Percentiles rank a stretch among this genome's conserved stretches.
Evolutionary conservation across 2,329 filamentous ascomycete species (phyloP).

Genomic region (Arachnopeziza araneosa): DNA sequence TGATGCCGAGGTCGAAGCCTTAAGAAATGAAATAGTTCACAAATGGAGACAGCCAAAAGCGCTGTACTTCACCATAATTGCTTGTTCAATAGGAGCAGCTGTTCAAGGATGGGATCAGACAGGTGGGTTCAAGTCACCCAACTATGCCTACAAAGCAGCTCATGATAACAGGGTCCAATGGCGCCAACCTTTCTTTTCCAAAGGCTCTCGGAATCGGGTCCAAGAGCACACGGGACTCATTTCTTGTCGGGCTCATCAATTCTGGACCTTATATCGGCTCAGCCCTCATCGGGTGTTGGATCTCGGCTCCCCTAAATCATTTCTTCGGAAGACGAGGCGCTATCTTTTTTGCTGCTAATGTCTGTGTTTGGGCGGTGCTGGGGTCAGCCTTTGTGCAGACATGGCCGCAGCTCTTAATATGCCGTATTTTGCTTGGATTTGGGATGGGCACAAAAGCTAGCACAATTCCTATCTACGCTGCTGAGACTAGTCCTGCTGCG

Average conservation of each 20-base stretch:
- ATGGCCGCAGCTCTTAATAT: conserved; percentile 52
- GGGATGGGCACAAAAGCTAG: conserved; percentile 52
- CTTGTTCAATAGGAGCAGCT: conserved; percentile 1
- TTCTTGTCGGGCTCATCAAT: conserved; percentile 56
- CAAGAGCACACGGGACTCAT: conserved; percentile 40
- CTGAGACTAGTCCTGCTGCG: conserved; percentile 46
- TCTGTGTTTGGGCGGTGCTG: conserved; percentile 55
- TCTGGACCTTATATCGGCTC: conserved; percentile 38
- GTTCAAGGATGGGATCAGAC: conserved; percentile 32
- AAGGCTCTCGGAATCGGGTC: conserved; percentile 36
- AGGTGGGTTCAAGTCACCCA: not conserved
- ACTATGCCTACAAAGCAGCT: not conserved
- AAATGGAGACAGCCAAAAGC: conserved; percentile 3
- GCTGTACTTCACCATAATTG: not conserved
- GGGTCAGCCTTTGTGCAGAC: conserved; percentile 45
- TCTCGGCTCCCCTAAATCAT: conserved; percentile 57
- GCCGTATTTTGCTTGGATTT: conserved; percentile 51
- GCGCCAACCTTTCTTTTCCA: conserved; percentile 36
- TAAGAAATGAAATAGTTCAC: not conserved
- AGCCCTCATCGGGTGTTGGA: conserved; percentile 52
- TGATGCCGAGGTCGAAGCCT: not conserved
- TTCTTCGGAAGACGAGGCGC: conserved; percentile 54
- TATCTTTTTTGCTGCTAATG: conserved; percentile 56
- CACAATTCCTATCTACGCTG: conserved; percentile 41
- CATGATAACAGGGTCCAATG: conserved; percentile 34